phyloP scores from a whole-genome alignment of 202 grass and related monocot genomes.

The Cymbopogon flexuosus region DNA sequence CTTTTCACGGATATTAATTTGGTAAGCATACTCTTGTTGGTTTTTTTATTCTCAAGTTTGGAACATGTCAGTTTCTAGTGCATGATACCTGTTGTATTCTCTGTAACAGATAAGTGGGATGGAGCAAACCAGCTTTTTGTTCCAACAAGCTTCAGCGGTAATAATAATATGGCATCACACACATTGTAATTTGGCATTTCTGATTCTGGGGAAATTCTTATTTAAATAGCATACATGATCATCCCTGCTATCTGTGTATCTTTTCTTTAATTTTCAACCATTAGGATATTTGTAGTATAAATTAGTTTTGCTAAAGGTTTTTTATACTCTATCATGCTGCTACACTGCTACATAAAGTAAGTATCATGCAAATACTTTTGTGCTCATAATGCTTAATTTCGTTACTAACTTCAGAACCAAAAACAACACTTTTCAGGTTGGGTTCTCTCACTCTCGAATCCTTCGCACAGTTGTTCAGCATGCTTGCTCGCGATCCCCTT shows the following conservation, averaged over 20 bases:
- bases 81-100: conserved; percentile 31
- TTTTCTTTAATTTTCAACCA: background rate
- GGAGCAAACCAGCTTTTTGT: conserved; percentile 98
- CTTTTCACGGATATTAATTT: conserved; percentile 96
- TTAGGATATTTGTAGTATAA: conserved; percentile 13
- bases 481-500: conserved; percentile 75
- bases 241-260: conserved; percentile 4
- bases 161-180: background rate
- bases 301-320: background rate
- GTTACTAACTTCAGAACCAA: conserved; percentile 22
- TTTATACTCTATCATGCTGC: background rate
- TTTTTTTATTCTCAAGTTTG: conserved; percentile 21
- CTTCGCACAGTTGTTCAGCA: conserved; percentile 79
- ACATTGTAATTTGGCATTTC: background rate
- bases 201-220: background rate
- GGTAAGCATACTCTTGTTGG: conserved; percentile 40
- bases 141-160: conserved; percentile 98
- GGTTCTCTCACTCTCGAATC: conserved; percentile 85
- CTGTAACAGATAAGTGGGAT: conserved; percentile 83
- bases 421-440: conserved; percentile 59
- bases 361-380: conserved; percentile 8
- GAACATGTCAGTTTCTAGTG: conserved; percentile 1
- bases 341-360: background rate
- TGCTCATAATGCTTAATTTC: conserved; percentile 18
- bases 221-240: conserved; percentile 1